Base-by-base conservation (phyloP, 2,329 filamentous ascomycete genomes). In the Sclerotinia trifoliorum region DNA sequence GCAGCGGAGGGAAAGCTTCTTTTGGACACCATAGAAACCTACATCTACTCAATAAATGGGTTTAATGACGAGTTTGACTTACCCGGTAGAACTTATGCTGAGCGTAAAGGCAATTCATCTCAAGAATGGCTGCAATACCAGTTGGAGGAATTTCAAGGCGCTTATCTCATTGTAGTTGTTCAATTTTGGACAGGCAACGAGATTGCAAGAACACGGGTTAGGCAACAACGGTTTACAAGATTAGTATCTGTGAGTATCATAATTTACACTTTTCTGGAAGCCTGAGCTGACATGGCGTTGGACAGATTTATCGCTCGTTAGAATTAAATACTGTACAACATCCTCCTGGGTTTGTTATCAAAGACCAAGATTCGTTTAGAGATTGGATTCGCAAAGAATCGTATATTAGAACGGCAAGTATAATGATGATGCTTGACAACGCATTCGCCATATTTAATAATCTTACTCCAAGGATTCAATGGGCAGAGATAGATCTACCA, bases 381-480 rank as follows among this genome's bases (percentile, higher is more conserved):
- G 66, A 48, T n/a, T 77, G 75, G 74, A 73, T 77, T 51, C 71
- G 70, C 11, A 74, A 72, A 66, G 75, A 77, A 70, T 75, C 73
- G 13, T 73, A 69, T 49, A 74, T 77, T 51, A 77, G 75, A 35
- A 73, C 70, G 10, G 70, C 71, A 17, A 73, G 70, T 17, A 44
- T 75, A 15, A 72, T 75, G 39, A 68, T 72, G n/a, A 75, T 77
- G 74, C 71, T 78, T 6, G 76, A 78, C 61, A 73, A 74, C 60
- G 71, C 71, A 6, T 77, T 76, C 71, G 75, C 73, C 8, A 75
- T 77, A 24, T 76, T 77, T 68, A 76, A 78, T 65, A 78, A 78
- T 46, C 70, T 76, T 2, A 48, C 74, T 7, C 72, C 74, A 13
- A 71, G 73, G n/a, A 69, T 77, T 24, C 75, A 77, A 67, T 78